Base-by-base conservation (phyloP, 1,139 yeast genomes). In the Blastobotrys aristatus region DNA sequence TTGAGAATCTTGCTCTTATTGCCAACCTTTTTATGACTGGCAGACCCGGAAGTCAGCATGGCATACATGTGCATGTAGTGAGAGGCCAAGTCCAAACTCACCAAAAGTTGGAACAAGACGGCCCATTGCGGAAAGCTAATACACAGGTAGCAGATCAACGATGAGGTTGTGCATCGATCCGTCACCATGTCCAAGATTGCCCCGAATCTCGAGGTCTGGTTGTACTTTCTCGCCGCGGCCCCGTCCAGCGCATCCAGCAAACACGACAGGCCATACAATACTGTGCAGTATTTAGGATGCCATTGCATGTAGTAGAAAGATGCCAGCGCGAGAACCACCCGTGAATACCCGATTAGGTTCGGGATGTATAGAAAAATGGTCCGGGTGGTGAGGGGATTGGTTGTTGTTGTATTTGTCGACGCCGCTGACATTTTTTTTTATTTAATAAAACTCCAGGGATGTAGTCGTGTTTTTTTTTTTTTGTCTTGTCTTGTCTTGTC, bases 61-160 rank as follows among this genome's bases (percentile, higher is more conserved):
- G 97, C 96, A 66, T 90, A 90, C 98, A 94, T 92, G 72, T 94
- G 98, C 85, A 94, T 87, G 70, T 94, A 94, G 65, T 94, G 99
- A 49, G 95, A 84, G 1, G 97, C 90, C 61, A 94, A 76, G 67
- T 94, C 99, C 60, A 92, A 72, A 24, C 94, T 84, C 48, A 89
- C 82, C 59, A 92, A 73, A 29, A 86, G 62, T 70, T 94, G 99
- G 82, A 94, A 90, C n/a, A 82, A 60, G 16, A 85, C 68, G 44
- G 75, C 78, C 57, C 69, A 74, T 33, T 60, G 56, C 8, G 97
- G 97, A 62, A 87, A 90, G 46, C 86, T 74, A 38, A 86, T 82
- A 58, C 94, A 80, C 52, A 94, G 74, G 66, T 79, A 92, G 64
- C 95, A 89, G 57, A 89, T 82, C 60, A 94, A 75, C 20, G 96